Conservation (phyloP, 257 asterid genomes). For the Nicotiana undulata region DNA sequence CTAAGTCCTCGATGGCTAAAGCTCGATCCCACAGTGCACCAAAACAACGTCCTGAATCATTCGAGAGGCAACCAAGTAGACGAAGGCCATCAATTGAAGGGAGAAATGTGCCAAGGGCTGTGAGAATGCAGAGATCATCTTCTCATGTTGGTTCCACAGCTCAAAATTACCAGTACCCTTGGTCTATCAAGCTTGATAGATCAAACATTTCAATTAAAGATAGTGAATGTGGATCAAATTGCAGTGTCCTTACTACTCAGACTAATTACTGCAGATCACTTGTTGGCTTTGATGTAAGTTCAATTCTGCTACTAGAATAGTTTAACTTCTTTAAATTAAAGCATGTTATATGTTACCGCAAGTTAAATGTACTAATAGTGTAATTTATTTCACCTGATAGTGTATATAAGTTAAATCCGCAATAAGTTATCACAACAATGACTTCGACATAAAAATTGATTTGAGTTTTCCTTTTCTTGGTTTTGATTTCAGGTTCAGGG, state of each 20-base stretch:
- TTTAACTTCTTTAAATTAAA: too few species aligned
- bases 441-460: neutral
- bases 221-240: slow-evolving; percentile 85
- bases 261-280: slow-evolving; percentile 69
- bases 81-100: slow-evolving; percentile 83
- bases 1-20: slow-evolving; percentile 85
- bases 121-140: slow-evolving; percentile 83
- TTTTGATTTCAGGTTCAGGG: slow-evolving; percentile 48
- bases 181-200: slow-evolving; percentile 84
- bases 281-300: slow-evolving; percentile 70
- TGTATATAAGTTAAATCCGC: neutral
- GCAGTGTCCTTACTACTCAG: slow-evolving; percentile 56
- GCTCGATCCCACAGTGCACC: slow-evolving; percentile 97
- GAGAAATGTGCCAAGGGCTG: slow-evolving; percentile 80
- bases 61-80: slow-evolving; percentile 60
- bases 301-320: neutral
- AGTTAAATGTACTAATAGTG: too few species aligned
- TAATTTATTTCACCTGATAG: neutral
- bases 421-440: neutral
- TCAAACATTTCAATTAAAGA: slow-evolving; percentile 67
- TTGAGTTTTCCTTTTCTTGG: neutral
- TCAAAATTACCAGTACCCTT: slow-evolving; percentile 62
- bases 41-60: slow-evolving; percentile 78
- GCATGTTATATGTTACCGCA: too few species aligned
- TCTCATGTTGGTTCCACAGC: slow-evolving; percentile 70